Conservation (phyloP, 352 stramenopile species). For the Blastocystis sp. region DNA sequence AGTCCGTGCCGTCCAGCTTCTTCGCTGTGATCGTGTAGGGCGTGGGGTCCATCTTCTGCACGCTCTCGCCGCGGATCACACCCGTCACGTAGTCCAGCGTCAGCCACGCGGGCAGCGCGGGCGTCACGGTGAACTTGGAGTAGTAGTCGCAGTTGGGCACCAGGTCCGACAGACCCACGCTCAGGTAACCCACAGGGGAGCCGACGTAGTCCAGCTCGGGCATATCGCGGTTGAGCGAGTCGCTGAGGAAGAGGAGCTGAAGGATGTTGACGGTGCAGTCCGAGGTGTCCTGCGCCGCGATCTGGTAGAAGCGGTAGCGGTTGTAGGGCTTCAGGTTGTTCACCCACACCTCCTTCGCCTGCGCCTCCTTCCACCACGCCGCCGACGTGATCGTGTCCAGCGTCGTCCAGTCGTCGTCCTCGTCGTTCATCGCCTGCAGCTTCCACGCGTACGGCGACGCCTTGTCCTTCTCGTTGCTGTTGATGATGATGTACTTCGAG, state of each 20-base stretch:
- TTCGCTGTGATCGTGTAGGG: constrained; percentile 45
- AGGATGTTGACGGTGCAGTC: constrained; percentile 27
- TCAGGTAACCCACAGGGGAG: constrained; percentile 48
- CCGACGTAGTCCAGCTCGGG: constrained; percentile 41
- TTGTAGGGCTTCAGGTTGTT: constrained; percentile 63
- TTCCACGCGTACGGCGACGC: constrained; percentile 5
- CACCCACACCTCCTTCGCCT: constrained; percentile 40
- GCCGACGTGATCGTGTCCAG: constrained; percentile 23
- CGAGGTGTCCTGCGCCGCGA: neutral
- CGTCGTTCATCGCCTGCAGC: constrained; percentile 44
- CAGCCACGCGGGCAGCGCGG: constrained; percentile 20
- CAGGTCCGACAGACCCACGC: constrained; percentile 52
- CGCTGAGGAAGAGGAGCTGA: constrained; percentile 1
- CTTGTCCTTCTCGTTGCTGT: constrained; percentile 35
- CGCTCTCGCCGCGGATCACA: constrained; percentile 8
- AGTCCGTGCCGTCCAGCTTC: constrained; percentile 42
- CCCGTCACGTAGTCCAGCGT: constrained; percentile 39
- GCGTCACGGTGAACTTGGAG: constrained; percentile 20
- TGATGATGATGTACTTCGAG: constrained; percentile 61
- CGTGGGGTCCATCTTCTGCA: neutral
- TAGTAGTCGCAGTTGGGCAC: constrained; percentile 42
- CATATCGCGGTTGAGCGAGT: constrained; percentile 5
- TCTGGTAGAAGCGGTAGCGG: constrained; percentile 29
- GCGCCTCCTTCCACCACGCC: neutral
- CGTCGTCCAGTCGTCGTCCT: constrained; percentile 29